phyloP scores from a whole-genome alignment of 306 rosid genomes.

The Casuarina glauca region DNA sequence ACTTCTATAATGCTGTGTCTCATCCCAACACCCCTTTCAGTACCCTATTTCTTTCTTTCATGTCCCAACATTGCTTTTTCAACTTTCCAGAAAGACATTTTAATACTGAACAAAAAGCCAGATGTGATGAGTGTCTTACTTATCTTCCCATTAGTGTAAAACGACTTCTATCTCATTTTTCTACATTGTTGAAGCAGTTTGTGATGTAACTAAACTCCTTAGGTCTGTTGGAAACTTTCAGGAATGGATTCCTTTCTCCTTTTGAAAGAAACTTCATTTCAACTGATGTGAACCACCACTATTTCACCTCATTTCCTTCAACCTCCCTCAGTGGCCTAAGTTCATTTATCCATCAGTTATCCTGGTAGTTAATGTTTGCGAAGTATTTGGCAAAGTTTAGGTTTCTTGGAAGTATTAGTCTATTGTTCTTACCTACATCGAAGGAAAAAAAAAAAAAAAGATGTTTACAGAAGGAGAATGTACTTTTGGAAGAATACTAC shows the following conservation, averaged over 20 bases:
- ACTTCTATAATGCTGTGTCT: not conserved
- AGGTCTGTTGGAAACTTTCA: not conserved
- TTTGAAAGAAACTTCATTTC: not conserved
- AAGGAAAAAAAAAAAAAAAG: not conserved
- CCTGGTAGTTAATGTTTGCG: not conserved
- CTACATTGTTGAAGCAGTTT: not conserved
- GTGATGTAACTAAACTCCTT: not conserved
- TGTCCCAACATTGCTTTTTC: not conserved
- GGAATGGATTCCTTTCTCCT: not conserved
- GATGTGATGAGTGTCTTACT: not conserved
- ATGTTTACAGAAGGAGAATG: not conserved
- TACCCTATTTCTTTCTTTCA: not conserved
- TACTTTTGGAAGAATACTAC: not conserved
- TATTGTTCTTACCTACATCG: not conserved
- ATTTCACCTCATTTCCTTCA: not conserved
- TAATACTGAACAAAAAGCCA: not conserved
- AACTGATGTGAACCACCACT: not conserved
- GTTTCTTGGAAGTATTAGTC: not conserved
- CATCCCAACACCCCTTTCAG: not conserved
- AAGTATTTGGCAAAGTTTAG: not conserved
- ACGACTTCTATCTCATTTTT: not conserved
- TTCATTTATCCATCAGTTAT: not conserved
- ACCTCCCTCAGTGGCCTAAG: not conserved
- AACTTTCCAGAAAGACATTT: not conserved
- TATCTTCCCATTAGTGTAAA: not conserved